phyloP scores from a whole-genome alignment of 306 rosid species.

The Medicago truncatula region DNA sequence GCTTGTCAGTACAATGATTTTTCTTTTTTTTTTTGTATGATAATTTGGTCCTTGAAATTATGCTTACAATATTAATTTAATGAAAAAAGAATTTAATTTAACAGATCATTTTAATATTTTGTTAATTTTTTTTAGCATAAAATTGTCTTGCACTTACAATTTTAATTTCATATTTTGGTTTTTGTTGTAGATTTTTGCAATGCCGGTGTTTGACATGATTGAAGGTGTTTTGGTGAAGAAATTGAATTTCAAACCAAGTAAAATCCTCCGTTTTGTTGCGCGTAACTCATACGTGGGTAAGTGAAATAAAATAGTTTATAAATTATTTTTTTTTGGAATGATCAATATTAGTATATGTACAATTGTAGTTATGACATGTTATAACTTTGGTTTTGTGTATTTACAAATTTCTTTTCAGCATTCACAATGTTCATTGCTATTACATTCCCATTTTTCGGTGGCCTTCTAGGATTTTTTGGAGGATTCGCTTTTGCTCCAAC shows the following conservation, averaged over 20 bases:
- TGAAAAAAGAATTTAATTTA: neutral
- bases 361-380: neutral
- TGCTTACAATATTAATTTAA: neutral
- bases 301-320: neutral
- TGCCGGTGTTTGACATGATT: neutral
- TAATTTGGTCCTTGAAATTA: neutral
- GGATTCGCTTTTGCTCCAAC: constrained; percentile 97
- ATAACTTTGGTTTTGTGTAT: constrained; percentile 9
- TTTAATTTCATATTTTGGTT: constrained; percentile 2
- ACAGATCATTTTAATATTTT: neutral
- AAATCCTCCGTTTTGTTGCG: neutral
- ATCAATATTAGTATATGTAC: neutral
- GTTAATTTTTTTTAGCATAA: too few species aligned
- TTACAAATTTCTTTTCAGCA: constrained; percentile 46
- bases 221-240: neutral
- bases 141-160: neutral
- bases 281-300: neutral
- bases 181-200: constrained; percentile 6
- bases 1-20: too few species aligned
- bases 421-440: constrained; percentile 76
- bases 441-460: constrained; percentile 89
- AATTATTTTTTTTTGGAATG: neutral
- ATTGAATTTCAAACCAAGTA: neutral
- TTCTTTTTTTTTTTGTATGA: neutral
- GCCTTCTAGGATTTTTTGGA: constrained; percentile 77